Conservation (phyloP, 345 rosid species). For the Ailanthus altissimus region DNA sequence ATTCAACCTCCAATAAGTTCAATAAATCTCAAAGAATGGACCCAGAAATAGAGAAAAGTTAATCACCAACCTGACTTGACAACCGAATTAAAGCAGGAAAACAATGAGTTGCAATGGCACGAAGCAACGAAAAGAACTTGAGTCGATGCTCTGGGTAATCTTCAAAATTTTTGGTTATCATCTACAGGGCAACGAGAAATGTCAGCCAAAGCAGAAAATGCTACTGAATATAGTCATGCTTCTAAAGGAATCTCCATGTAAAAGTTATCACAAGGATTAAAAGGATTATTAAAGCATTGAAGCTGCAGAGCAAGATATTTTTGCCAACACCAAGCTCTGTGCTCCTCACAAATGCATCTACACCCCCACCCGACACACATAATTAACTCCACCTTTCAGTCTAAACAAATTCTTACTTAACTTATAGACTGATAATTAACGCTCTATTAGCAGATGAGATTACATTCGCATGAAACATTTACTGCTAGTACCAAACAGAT, state of each 20-base stretch:
- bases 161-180: conserved; percentile 98
- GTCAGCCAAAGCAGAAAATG: conserved; percentile 1
- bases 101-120: conserved; percentile 94
- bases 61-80: conserved; percentile 82
- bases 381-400: background rate
- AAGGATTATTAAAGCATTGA: background rate
- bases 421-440: background rate
- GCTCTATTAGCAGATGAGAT: background rate
- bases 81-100: conserved; percentile 89
- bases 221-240: no score
- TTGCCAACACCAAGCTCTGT: background rate
- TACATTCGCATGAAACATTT: background rate
- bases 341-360: background rate
- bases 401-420: background rate
- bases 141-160: conserved; percentile 99
- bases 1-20: background rate
- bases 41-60: background rate
- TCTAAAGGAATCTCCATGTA: background rate
- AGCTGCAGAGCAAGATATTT: background rate
- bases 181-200: conserved; percentile 48
- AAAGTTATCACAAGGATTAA: background rate
- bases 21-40: background rate
- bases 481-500: background rate
- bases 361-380: background rate
- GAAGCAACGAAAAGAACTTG: conserved; percentile 94